Evolutionary conservation across 2,329 filamentous ascomycete species (phyloP).

Genomic region (Fusarium luffae): DNA sequence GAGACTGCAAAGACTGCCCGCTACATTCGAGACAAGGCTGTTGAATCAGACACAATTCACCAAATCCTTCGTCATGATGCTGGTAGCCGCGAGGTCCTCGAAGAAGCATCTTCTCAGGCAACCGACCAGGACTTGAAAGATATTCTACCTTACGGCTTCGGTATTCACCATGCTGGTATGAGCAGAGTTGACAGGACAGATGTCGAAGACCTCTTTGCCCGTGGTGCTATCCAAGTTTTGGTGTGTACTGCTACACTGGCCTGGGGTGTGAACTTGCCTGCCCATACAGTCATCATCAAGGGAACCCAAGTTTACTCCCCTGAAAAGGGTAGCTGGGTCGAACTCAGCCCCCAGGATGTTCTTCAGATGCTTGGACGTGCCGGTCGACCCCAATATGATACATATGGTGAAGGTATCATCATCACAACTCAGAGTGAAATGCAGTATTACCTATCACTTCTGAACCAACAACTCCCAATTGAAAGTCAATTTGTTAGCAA

Average conservation of each 20-base stretch:
- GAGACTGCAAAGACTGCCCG: conserved; percentile 98
- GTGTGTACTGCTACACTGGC: conserved; percentile 98
- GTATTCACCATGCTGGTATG: conserved; percentile 99
- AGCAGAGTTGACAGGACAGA: conserved; percentile 92
- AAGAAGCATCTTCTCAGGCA: conserved; percentile 84
- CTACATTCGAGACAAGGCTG: conserved; percentile 94
- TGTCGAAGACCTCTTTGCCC: conserved; percentile 93
- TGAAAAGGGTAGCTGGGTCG: conserved; percentile 98
- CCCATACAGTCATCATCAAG: conserved; percentile 99
- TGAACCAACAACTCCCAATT: conserved; percentile 97
- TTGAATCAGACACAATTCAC: conserved; percentile 97
- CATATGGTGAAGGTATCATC: conserved; percentile 97
- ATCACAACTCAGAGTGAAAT: conserved; percentile 96
- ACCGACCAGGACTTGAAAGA: conserved; percentile 92
- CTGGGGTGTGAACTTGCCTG: conserved; percentile 98
- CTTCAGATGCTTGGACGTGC: conserved; percentile 98
- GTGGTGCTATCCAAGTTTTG: conserved; percentile 91
- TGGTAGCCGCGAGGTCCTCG: conserved; percentile 87
- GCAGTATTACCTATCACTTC: conserved; percentile 94
- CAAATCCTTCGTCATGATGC: conserved; percentile 95
- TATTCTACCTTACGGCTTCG: conserved; percentile 93
- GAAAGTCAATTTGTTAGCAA: conserved; percentile 96
- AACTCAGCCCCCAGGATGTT: conserved; percentile 96
- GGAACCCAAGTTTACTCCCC: conserved; percentile 98
- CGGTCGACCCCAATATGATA: conserved; percentile 95